Evolutionary conservation across 257 asterid species (phyloP).

Genomic region (Penstemon barbatus): DNA sequence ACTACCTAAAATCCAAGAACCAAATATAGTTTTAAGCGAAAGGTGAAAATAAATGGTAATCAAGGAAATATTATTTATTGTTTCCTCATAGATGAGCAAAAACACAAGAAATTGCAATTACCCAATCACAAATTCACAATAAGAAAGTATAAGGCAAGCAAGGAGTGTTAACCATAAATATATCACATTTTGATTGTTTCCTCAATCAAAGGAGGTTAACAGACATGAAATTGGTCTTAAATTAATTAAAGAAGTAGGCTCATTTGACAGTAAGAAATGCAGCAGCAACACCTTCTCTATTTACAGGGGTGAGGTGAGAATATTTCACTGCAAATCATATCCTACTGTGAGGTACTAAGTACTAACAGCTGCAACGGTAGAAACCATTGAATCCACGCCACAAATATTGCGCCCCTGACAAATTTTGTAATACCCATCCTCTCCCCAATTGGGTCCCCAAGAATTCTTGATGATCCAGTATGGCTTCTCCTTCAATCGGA

Average conservation of each 20-base stretch:
- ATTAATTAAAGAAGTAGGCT: not conserved
- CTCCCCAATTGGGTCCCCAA: constrained; percentile 88
- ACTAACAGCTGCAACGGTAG: constrained; percentile 76
- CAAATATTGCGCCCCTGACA: constrained; percentile 69
- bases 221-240: too few species aligned
- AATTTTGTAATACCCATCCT: constrained; percentile 69
- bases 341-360: constrained; percentile 13
- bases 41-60: too few species aligned
- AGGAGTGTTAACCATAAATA: too few species aligned
- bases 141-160: too few species aligned
- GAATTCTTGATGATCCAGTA: constrained; percentile 92
- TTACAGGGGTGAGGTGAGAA: constrained; percentile 30
- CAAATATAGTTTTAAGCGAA: too few species aligned
- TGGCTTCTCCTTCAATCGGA: constrained; percentile 68
- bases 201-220: too few species aligned
- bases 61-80: too few species aligned
- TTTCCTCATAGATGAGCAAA: too few species aligned
- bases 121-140: too few species aligned
- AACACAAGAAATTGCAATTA: too few species aligned
- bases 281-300: constrained; percentile 27
- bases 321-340: not conserved
- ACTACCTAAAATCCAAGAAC: too few species aligned
- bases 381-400: constrained; percentile 91
- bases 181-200: too few species aligned
- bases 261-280: constrained; percentile 7